phyloP scores from a whole-genome alignment of 331 rosid genomes.

The Acacia pycnantha region DNA sequence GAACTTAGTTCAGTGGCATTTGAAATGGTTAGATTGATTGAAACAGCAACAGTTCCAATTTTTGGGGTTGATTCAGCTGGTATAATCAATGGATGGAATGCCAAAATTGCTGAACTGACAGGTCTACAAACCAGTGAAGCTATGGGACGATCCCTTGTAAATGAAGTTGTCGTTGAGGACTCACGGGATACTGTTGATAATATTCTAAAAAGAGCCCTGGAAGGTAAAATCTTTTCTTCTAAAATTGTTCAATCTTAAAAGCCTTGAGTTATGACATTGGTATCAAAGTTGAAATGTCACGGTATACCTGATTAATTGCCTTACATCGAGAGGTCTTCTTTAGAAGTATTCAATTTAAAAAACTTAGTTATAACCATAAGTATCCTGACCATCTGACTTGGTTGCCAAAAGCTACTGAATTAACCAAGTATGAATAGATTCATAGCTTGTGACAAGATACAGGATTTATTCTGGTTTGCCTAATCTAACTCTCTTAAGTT shows the following conservation, averaged over 20 bases:
- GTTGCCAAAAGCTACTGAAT: background rate
- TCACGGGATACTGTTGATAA: slow-evolving; percentile 42
- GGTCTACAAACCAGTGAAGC: slow-evolving; percentile 55
- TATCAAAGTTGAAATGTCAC: background rate
- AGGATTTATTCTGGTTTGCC: slow-evolving; percentile 8
- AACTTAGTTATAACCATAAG: background rate
- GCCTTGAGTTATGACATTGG: background rate
- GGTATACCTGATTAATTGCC: background rate
- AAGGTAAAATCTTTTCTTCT: slow-evolving; percentile 50
- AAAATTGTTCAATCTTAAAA: background rate
- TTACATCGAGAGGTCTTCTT: background rate
- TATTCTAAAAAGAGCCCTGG: slow-evolving; percentile 54
- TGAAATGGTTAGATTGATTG: slow-evolving; percentile 86
- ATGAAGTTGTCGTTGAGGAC: slow-evolving; percentile 59
- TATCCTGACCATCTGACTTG: background rate
- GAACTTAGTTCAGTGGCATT: slow-evolving; percentile 71
- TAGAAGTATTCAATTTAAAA: slow-evolving; percentile 19
- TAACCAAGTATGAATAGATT: background rate
- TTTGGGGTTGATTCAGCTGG: slow-evolving; percentile 79
- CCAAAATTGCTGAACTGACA: slow-evolving; percentile 64
- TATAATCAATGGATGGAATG: slow-evolving; percentile 83
- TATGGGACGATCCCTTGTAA: slow-evolving; percentile 65
- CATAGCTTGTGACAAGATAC: background rate
- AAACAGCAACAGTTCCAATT: slow-evolving; percentile 83
- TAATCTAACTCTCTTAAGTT: background rate